These are phyloP conservation scores for Filobasidium floriforme DNA, from an alignment of 768 basidiomycete genomes.

Conservation along the genomic window DNA sequence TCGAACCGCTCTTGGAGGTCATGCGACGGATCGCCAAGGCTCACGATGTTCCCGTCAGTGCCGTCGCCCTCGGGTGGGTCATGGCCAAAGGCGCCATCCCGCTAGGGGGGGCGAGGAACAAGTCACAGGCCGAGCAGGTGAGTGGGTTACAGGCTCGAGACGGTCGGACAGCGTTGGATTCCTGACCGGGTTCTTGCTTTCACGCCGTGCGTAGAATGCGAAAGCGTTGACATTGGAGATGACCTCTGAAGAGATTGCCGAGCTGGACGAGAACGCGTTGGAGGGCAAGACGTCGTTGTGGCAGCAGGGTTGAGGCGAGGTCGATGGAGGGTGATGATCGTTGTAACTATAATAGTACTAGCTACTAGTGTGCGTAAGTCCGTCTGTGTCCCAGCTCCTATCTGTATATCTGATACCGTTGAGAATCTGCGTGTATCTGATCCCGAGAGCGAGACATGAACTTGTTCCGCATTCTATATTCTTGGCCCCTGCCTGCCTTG, in stretches of 20 bases:
- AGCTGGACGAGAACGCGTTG: conserved; percentile 28
- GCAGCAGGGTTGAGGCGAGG: conserved; percentile 27
- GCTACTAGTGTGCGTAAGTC: too few species aligned
- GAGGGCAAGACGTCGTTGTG: conserved; percentile 39
- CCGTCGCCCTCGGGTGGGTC: conserved; percentile 45
- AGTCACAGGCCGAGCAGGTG: conserved; percentile 38
- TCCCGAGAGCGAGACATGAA: too few species aligned
- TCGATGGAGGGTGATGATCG: not conserved
- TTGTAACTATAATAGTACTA: not conserved
- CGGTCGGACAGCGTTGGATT: not conserved
- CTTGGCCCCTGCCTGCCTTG: too few species aligned
- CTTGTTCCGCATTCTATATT: too few species aligned
- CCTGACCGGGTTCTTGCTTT: not conserved
- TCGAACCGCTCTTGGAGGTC: conserved; percentile 37
- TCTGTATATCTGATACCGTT: too few species aligned
- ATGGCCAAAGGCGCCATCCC: conserved; percentile 44
- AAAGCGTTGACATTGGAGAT: conserved; percentile 37
- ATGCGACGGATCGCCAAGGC: conserved; percentile 36
- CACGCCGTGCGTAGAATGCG: conserved; percentile 28
- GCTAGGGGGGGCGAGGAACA: conserved; percentile 42
- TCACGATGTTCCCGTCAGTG: conserved; percentile 37
- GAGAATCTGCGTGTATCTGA: too few species aligned
- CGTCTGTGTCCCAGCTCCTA: too few species aligned
- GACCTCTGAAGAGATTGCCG: conserved; percentile 30
- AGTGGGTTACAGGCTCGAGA: not conserved